phyloP scores from a whole-genome alignment of 225 moss, liverwort and hornwort genomes.

The Thuidium tamariscinum region DNA sequence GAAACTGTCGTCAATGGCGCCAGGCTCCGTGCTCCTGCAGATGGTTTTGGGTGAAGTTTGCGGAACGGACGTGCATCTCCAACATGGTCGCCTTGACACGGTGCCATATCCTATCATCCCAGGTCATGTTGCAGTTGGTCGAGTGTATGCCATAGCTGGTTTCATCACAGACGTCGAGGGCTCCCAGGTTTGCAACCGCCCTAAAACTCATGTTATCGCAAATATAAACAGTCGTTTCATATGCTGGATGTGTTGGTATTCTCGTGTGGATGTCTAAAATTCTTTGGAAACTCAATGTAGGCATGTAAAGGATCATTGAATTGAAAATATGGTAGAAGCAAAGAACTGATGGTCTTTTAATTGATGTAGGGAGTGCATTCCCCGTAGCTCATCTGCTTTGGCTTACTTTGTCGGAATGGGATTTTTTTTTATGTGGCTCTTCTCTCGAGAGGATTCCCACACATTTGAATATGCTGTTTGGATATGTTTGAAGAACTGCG shows the following conservation, averaged over 20 bases:
- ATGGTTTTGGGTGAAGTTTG: conserved; percentile 60
- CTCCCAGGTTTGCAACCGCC: conserved; percentile 13
- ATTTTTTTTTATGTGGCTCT: background rate
- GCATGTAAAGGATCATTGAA: background rate
- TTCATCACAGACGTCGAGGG: conserved; percentile 46
- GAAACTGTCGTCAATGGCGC: conserved; percentile 43
- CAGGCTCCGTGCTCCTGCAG: conserved; percentile 57
- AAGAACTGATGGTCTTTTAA: background rate
- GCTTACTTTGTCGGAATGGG: background rate
- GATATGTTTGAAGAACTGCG: background rate
- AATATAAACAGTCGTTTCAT: background rate
- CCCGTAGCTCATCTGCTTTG: background rate
- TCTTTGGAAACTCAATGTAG: background rate
- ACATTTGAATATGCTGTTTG: background rate
- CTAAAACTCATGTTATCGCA: background rate
- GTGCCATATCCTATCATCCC: conserved; percentile 81
- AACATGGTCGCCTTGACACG: conserved; percentile 57
- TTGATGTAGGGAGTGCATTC: background rate
- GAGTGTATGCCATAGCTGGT: conserved; percentile 39
- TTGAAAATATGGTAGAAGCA: background rate
- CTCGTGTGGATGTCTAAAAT: background rate
- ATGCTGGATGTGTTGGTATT: background rate
- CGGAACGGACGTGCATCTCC: conserved; percentile 73
- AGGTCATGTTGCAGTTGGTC: conserved; percentile 76
- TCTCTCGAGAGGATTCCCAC: background rate